Evolutionary conservation across 805 yeast genomes (phyloP).

Genomic region (Candida suzukii): DNA sequence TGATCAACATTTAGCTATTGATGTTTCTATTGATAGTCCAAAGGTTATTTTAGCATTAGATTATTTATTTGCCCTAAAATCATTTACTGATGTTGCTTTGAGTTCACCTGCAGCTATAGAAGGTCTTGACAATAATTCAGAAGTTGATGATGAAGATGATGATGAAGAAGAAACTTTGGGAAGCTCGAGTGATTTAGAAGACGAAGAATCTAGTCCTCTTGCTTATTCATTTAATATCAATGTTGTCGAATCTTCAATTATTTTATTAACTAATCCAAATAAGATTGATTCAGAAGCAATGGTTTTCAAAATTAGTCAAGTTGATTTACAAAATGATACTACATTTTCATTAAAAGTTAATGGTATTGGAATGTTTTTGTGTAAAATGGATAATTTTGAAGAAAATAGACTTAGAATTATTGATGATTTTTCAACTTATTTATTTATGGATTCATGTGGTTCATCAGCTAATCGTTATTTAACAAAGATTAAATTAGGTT

Average conservation of each 20-base stretch:
- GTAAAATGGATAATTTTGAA: constrained; percentile 65
- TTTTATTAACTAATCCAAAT: constrained; percentile 75
- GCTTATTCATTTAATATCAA: constrained; percentile 43
- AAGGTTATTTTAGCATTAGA: constrained; percentile 78
- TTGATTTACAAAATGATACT: constrained; percentile 61
- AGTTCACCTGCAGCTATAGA: constrained; percentile 6
- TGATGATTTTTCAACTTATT: constrained; percentile 81
- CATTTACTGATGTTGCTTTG: constrained; percentile 49
- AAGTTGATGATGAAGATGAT: constrained; percentile 6
- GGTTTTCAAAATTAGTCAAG: constrained; percentile 81
- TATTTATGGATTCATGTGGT: constrained; percentile 65
- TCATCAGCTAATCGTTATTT: constrained; percentile 51
- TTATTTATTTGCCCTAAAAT: constrained; percentile 69
- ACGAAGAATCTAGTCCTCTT: neutral
- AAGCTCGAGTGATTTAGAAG: constrained; percentile 6
- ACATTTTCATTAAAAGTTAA: constrained; percentile 60
- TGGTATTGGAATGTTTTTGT: constrained; percentile 81
- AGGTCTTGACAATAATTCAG: neutral
- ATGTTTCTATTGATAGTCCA: constrained; percentile 74
- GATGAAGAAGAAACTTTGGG: neutral
- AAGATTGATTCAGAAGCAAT: constrained; percentile 71
- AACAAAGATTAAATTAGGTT: constrained; percentile 58
- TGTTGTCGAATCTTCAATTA: constrained; percentile 68
- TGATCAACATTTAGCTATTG: constrained; percentile 17
- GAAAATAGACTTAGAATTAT: constrained; percentile 61